Evolutionary conservation across 1,284 basidiomycete species (phyloP).

Genomic region (Bondarzewia mesenterica): DNA sequence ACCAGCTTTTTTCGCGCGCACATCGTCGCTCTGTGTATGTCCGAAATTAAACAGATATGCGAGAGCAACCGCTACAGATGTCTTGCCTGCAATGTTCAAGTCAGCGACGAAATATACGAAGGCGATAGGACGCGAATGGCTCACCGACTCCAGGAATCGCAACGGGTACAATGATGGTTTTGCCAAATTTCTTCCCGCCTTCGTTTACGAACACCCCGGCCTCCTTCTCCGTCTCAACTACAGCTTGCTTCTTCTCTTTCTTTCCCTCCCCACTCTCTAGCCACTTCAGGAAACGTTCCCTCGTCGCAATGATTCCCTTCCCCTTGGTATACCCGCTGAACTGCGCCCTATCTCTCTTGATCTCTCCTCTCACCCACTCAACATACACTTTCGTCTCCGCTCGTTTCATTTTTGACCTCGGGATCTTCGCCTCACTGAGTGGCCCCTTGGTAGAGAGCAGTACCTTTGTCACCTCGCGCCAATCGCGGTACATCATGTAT

Average conservation of each 20-base stretch:
- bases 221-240: constrained; percentile 10
- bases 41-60: constrained; percentile 72
- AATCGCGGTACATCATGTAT: constrained; percentile 97
- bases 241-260: constrained; percentile 24
- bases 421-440: constrained; percentile 29
- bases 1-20: constrained; percentile 73
- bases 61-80: constrained; percentile 77
- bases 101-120: background rate
- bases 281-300: constrained; percentile 78
- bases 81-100: constrained; percentile 64
- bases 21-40: constrained; percentile 91
- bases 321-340: constrained; percentile 68
- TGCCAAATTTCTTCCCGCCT: constrained; percentile 40
- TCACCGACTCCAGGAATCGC: constrained; percentile 89
- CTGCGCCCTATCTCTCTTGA: constrained; percentile 48
- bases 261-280: constrained; percentile 27
- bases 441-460: constrained; percentile 42
- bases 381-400: constrained; percentile 62
- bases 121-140: background rate
- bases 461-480: constrained; percentile 88
- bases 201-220: constrained; percentile 12
- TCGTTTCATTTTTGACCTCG: constrained; percentile 55
- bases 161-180: constrained; percentile 83
- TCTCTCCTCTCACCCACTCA: constrained; percentile 65
- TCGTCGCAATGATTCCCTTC: constrained; percentile 77